Evolutionary conservation across 176 grass and related monocot genomes (phyloP).

Genomic region (Phoenix dactylifera): DNA sequence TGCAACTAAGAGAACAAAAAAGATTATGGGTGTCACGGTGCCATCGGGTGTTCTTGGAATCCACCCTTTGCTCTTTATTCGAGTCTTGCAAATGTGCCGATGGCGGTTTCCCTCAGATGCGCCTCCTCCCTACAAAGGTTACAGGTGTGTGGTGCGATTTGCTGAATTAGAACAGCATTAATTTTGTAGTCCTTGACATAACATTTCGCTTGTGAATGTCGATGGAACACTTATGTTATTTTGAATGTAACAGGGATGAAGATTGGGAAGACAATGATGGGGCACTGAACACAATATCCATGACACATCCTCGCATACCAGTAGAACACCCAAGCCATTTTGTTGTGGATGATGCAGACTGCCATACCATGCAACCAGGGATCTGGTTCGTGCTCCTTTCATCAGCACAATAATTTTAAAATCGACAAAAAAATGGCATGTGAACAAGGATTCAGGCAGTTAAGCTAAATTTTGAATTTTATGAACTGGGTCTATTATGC

Average conservation of each 20-base stretch:
- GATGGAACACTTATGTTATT: no score
- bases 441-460: no score
- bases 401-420: no score
- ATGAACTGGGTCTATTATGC: no score
- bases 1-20: constrained; percentile 38
- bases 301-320: constrained; percentile 77
- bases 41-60: constrained; percentile 35
- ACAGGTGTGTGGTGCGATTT: constrained; percentile 30
- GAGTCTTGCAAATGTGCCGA: constrained; percentile 53
- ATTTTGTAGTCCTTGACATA: no score
- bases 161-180: no score
- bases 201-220: no score
- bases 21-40: constrained; percentile 19
- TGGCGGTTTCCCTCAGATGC: constrained; percentile 35
- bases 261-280: constrained; percentile 99
- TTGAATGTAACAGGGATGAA: constrained; percentile 55
- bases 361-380: constrained; percentile 34
- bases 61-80: constrained; percentile 56
- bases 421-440: no score
- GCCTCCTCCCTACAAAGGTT: constrained; percentile 40
- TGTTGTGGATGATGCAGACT: constrained; percentile 31
- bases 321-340: constrained; percentile 63
- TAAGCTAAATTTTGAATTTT: no score
- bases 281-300: constrained; percentile 90
- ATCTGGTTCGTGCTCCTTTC: constrained; percentile 39